These are phyloP conservation scores for Microascus cirrosus DNA, from an alignment of 2,329 filamentous ascomycete genomes.

Conservation along the genomic window DNA sequence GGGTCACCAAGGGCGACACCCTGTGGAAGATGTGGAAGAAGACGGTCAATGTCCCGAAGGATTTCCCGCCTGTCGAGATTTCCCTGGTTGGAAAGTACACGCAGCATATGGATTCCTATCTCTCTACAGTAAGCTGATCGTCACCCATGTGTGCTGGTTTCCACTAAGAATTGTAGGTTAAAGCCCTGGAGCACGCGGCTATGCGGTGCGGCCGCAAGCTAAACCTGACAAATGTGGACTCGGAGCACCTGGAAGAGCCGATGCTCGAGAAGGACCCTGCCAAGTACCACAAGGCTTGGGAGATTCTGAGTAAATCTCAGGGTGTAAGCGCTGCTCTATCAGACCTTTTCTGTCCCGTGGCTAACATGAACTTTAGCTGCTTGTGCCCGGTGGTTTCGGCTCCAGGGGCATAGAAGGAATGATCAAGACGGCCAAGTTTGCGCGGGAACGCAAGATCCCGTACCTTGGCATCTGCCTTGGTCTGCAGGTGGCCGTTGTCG, in stretches of 20 bases:
- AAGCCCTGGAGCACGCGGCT: conserved; percentile 66
- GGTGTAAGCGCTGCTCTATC: background rate
- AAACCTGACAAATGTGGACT: conserved; percentile 74
- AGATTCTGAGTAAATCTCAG: background rate
- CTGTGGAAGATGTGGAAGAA: conserved; percentile 65
- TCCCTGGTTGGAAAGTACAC: conserved; percentile 90
- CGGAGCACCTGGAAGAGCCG: conserved; percentile 66
- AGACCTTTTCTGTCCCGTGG: background rate
- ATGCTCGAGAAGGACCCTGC: conserved; percentile 52
- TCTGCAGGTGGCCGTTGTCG: conserved; percentile 87
- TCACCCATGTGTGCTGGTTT: too few species aligned
- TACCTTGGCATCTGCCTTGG: conserved; percentile 87
- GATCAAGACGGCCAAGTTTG: conserved; percentile 79
- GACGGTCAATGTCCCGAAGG: conserved; percentile 50
- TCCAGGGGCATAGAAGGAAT: conserved; percentile 77
- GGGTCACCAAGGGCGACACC: conserved; percentile 50
- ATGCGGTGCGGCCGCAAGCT: conserved; percentile 78
- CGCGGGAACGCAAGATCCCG: conserved; percentile 67
- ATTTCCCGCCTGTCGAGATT: conserved; percentile 62
- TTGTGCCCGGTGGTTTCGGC: conserved; percentile 69
- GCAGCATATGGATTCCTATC: conserved; percentile 73
- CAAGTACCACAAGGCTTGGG: conserved; percentile 76
- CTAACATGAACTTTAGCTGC: conserved; percentile 18
- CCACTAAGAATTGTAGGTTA: conserved; percentile 45
- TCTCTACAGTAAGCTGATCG: conserved; percentile 19